Base-by-base conservation (phyloP, 148 eudicot species). In the Vaccinium darrowii region DNA sequence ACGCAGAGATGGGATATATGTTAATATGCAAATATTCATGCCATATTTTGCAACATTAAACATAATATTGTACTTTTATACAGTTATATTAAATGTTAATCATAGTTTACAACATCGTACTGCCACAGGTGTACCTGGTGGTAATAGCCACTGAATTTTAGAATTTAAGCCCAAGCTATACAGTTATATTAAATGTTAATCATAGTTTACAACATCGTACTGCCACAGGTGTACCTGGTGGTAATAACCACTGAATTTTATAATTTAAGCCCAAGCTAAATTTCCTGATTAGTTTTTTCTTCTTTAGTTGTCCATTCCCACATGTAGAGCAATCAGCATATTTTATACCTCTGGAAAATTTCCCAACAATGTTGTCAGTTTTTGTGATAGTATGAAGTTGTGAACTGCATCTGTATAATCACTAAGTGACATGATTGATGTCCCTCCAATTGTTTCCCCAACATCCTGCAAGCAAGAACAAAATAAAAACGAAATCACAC, bases 361-460 rank as follows among this genome's bases (percentile, higher is more conserved):
- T 65, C 99, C 99, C 90, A 96, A 86, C 82, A 96, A 83, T 16
- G 95, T 91, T 21, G 94, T 87, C 84, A 96, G 83, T 82, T 92
- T 96, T 84, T 96, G 99, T 79, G 99, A 92, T 81, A 96, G 83
- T 67, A 93, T 88, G 79, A 96, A 94, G 89, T 93, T 96, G 91
- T 94, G 98, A 91, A 96, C 95, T 50, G 98, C 98, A 92, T 96
- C 99, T 84, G 93, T 86, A 86, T 91, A 90, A 86, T 94, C 98
- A 86, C 85, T 85, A 80, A 90, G 85, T 43, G 98, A 96, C 89
- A 94, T 93, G 84, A 94, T 88, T 63, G 98, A 94, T 67, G 89
- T 92, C 85, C 88, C 91, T 60, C 43, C 83, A 25, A 54, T 91
- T 67, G 85, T 54, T 81, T 88, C 85, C 84, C 81, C 77, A 54